Evolutionary conservation across 1,139 yeast species (phyloP), one percentile per base, ranked within the genome.

Genomic region (Yamadazyma trypodendri): DNA sequence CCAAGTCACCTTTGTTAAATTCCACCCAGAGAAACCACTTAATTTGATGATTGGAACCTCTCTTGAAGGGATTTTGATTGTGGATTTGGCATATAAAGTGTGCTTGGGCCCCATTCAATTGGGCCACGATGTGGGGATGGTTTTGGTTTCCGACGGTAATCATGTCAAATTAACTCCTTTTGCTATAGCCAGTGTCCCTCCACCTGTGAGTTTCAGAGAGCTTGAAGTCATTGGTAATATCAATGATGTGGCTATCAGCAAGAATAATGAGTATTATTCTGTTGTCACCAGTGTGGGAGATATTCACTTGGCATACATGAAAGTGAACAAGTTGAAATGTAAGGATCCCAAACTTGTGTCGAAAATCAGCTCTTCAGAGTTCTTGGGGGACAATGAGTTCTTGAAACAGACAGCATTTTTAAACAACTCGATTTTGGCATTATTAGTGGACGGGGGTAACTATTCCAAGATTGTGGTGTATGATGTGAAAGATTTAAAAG

Each of bases 1-100:
- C 30, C 45, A 56, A 17, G 69, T 85, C 16, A 46, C 56, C 5
- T 83, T 76, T 53, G 66, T 81, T 30, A 75, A 75, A 55, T 92
- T 95, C 81, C 97, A 92, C 54, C 92, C 95, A 1, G 97, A 90
- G 55, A 85, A 86, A 55, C 89, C 95, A 1, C 72, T 81, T 34
- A 81, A 86, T 31, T 59, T 88, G 32, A 72, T 88, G 75, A 65
- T 84, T 40, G 88, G 84, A 16, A 75, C 81, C 11, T 46, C 62
- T 0, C 48, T 58, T 6, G 49, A 53, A 13, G 65, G 68, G 2
- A 59, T 89, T 27, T 82, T 80, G 45, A 75, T 88, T 35, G 70
- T 83, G 34, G 90, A 86, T 51, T 77, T 89, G 54, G 75, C 90
- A 2, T 73, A 80, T 55, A 75, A 75, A 45, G 70, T 79, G 24